Evolutionary conservation across 2,329 filamentous ascomycete species (phyloP).

Genomic region (Neopestalotiopsis clavispora): DNA sequence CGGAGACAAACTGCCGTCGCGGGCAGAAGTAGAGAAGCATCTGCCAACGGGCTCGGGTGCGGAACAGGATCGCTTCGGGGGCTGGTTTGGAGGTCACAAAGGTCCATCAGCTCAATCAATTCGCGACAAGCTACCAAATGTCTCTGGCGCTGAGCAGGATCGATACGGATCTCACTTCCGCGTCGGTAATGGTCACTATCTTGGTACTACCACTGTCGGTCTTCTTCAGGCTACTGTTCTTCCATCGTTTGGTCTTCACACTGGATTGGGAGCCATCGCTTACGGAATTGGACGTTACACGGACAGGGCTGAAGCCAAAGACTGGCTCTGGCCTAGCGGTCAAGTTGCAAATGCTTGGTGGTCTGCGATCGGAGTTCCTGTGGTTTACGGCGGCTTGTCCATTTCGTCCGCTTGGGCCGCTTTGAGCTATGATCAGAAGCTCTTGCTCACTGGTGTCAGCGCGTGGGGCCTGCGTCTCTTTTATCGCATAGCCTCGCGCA

Average conservation of each 20-base stretch:
- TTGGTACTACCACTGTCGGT: constrained; percentile 43
- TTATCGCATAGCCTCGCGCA: constrained; percentile 56
- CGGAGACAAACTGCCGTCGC: constrained; percentile 23
- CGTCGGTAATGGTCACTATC: constrained; percentile 11
- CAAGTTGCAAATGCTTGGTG: constrained; percentile 65
- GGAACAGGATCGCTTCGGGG: constrained; percentile 29
- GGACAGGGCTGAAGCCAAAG: constrained; percentile 59
- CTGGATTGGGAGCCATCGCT: constrained; percentile 54
- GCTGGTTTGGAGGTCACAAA: constrained; percentile 27
- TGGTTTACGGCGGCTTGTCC: constrained; percentile 49
- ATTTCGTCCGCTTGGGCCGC: constrained; percentile 49
- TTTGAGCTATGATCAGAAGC: constrained; percentile 57
- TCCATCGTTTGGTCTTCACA: constrained; percentile 59
- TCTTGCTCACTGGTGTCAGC: constrained; percentile 60
- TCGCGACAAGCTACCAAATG: constrained; percentile 24
- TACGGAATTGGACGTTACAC: constrained; percentile 57
- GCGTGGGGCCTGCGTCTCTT: constrained; percentile 62
- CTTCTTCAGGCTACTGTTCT: constrained; percentile 58
- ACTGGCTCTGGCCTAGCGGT: constrained; percentile 61
- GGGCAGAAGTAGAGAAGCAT: constrained; percentile 24
- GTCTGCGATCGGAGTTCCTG: constrained; percentile 57
- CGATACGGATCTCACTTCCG: constrained; percentile 30
- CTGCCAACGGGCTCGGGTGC: constrained; percentile 25
- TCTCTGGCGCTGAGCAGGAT: constrained; percentile 25
- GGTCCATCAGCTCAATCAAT: constrained; percentile 19